Percentiles rank a stretch among this genome's conserved stretches.
phyloP scores from a whole-genome alignment of 192 early-diverging fungal species.

The Coemansia guatemalensis region DNA sequence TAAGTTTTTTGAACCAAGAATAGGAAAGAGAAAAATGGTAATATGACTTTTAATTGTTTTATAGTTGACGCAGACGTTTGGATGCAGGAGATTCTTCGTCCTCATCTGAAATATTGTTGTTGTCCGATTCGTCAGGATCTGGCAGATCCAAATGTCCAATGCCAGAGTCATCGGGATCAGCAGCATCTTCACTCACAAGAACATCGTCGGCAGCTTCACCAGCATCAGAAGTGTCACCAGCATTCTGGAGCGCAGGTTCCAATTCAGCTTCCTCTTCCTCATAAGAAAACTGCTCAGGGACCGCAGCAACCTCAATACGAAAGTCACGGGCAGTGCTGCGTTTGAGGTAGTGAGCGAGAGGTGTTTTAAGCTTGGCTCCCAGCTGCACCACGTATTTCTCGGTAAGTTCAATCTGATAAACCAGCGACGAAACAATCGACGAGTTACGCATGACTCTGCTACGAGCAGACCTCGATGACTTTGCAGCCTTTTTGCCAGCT shows the following conservation, averaged over 20 bases:
- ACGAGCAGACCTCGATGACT: slow-evolving; percentile 16
- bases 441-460: slow-evolving; percentile 69
- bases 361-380: slow-evolving; percentile 67
- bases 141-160: slow-evolving; percentile 10
- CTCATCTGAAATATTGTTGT: slow-evolving; percentile 5
- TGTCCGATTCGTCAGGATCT: slow-evolving; percentile 5
- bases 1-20: not conserved
- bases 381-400: slow-evolving; percentile 73
- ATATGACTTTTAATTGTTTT: not conserved
- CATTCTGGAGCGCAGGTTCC: not conserved
- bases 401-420: slow-evolving; percentile 75
- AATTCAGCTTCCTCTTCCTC: not conserved
- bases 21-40: not conserved
- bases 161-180: slow-evolving; percentile 7
- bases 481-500: slow-evolving; percentile 2
- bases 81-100: slow-evolving; percentile 4
- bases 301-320: slow-evolving; percentile 57
- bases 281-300: slow-evolving; percentile 15
- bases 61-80: not conserved
- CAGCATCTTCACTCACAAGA: slow-evolving; percentile 10
- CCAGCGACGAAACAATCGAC: slow-evolving; percentile 67
- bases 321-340: slow-evolving; percentile 81
- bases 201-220: slow-evolving; percentile 28
- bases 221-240: not conserved
- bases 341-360: slow-evolving; percentile 74